Base-by-base conservation (phyloP, 139 green algal genomes). In the Prasinococcaceae sp. region DNA sequence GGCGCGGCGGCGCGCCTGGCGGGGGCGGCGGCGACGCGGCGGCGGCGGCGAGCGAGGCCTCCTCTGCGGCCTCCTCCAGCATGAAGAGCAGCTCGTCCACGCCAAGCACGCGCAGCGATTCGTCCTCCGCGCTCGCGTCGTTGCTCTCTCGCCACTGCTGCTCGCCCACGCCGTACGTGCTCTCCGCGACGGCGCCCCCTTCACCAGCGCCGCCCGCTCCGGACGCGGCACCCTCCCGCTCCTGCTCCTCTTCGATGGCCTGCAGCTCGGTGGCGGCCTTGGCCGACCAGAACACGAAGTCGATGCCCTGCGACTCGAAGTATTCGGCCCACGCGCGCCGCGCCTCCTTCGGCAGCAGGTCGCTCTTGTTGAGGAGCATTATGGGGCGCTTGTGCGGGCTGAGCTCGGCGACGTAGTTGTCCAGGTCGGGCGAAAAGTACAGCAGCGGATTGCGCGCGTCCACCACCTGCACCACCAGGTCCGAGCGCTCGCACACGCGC, bases 301-400 rank as follows among this genome's bases (percentile, higher is more conserved):
- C 24, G 14, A 66, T 44, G 8, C 74, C 80, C 23, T 67, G 50
- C 1, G 22, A 20, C 41, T 90, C 75, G 46, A 98, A 84, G 55
- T 93, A 86, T 52, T 83, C 76, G 0, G 86, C 84, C 90, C 90
- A 98, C 9, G 64, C 64, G 2, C 0, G 27, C 12, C 84, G 63
- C 30, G 76, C 60, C 28, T 66, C 55, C 24, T 55, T 45, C 1
- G 83, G 75, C 53, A 98, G 66, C 52, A 98, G 74, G 75, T 98
- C 90, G 4, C 86, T 82, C 71, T 98, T 98, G 79, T 98, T 98
- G 19, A 97, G 78, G 46, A 98, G 70, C 54, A 98, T 49, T 45
- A 94, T 51, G 3, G 36, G 53, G 23, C 40, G 28, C 77, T 93
- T 92, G 53, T 41, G 57, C 30, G 61, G 40, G 54, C 77, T 44